Evolutionary conservation across 331 rosid genomes (phyloP), one percentile per base, ranked within the genome.

Genomic region (Rhamnella rubrinervis): DNA sequence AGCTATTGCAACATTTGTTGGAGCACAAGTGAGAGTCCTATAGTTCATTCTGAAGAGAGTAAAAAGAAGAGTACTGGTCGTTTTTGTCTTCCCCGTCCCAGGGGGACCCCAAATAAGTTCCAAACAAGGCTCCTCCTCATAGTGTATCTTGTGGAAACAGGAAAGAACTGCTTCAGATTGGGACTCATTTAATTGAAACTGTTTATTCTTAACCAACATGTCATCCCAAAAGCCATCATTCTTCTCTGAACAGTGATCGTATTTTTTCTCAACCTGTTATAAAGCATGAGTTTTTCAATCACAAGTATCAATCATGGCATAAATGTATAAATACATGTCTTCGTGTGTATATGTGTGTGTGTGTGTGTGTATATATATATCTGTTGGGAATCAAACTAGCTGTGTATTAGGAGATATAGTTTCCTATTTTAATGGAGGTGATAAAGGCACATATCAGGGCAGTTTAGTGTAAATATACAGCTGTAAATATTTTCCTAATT

Each of bases 81-180:
- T 79, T 78, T 79, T 88, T 16, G 95, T 88, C 68, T 90, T 90
- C 14, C 97, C 92, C 0, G 95, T 88, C 70, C 92, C 92, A 6
- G 95, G 89, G 5, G 97, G 95, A 23, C 97, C 97, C 97, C 97
- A 88, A 55, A 88, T 81, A 60, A 88, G 97, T 63, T 88, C 84
- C 56, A 86, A 74, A 28, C 78, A 20, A 63, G 83, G 47, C 49
- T 71, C 79, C 38, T 71, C 70, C 72, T 40, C 18, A 71, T 80
- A 71, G 7, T 49, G 71, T 12, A 49, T 11, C 68, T 78, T 84
- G 50, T 75, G 71, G 63, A 88, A 84, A 67, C 92, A 90, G 5
- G 86, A 73, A 61, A 21, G 37, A 81, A 90, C 73, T 4, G 97
- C 83, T 53, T 78, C 18, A 39, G 23, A 19, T 67, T 90, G 93